A percentile compares a stretch with the other conserved stretches of the same genome.
These are phyloP conservation scores for Apiospora saccharicola DNA, from an alignment of 2,329 filamentous ascomycete genomes.

Conservation along the genomic window DNA sequence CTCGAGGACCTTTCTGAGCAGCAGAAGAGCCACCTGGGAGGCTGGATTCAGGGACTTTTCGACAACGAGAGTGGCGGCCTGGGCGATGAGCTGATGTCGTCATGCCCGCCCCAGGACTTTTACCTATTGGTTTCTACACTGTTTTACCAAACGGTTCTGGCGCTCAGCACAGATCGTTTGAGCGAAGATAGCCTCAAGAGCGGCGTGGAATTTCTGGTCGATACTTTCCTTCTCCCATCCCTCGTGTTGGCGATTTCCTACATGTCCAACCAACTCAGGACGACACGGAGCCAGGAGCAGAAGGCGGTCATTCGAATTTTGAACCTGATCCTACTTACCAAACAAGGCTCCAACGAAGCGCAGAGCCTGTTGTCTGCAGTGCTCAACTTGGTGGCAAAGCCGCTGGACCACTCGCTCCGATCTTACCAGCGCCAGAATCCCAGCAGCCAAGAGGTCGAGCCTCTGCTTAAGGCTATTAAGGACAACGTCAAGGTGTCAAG, in stretches of 20 bases:
- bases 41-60: slow-evolving; percentile 82
- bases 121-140: slow-evolving; percentile 80
- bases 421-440: slow-evolving; percentile 73
- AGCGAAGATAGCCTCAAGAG: slow-evolving; percentile 75
- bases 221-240: slow-evolving; percentile 81
- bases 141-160: slow-evolving; percentile 77
- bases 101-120: slow-evolving; percentile 83
- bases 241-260: slow-evolving; percentile 77
- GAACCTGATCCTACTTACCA: slow-evolving; percentile 74
- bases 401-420: slow-evolving; percentile 71
- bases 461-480: slow-evolving; percentile 71
- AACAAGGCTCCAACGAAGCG: slow-evolving; percentile 75
- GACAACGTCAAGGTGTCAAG: slow-evolving; percentile 65
- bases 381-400: slow-evolving; percentile 73
- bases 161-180: slow-evolving; percentile 70
- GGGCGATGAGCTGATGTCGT: slow-evolving; percentile 81
- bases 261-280: slow-evolving; percentile 74
- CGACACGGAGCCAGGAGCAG: slow-evolving; percentile 68
- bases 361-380: slow-evolving; percentile 74
- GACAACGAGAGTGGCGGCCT: slow-evolving; percentile 76
- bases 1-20: slow-evolving; percentile 68
- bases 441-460: slow-evolving; percentile 72
- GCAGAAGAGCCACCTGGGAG: slow-evolving; percentile 71
- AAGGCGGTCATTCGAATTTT: slow-evolving; percentile 75
- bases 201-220: slow-evolving; percentile 81